Evolutionary conservation across 2,329 filamentous ascomycete species (phyloP).

Genomic region (Claviceps arundinis): DNA sequence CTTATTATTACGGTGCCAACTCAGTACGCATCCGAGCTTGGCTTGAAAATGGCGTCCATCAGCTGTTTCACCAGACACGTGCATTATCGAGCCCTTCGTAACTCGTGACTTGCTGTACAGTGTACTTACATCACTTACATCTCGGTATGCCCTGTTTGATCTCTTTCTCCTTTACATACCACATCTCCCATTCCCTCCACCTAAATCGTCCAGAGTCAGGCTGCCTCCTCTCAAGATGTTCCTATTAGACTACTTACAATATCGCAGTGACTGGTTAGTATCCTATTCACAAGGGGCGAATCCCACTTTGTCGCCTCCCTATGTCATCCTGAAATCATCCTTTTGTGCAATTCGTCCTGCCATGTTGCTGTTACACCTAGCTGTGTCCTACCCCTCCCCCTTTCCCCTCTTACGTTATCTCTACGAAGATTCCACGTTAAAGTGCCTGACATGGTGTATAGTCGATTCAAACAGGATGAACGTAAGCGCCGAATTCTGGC

Average conservation of each 20-base stretch:
- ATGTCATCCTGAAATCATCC: neutral
- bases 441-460: conserved; percentile 21
- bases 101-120: conserved; percentile 7
- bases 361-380: neutral
- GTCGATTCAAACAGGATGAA: conserved; percentile 67
- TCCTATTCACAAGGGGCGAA: neutral
- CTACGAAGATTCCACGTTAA: conserved; percentile 14
- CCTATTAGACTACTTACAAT: conserved; percentile 50
- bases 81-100: neutral
- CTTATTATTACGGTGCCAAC: neutral
- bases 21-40: neutral
- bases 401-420: neutral
- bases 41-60: conserved; percentile 1
- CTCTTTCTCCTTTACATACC: neutral
- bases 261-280: conserved; percentile 53
- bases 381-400: neutral
- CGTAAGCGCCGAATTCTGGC: conserved; percentile 55
- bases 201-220: neutral
- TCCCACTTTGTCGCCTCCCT: neutral
- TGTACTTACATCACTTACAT: conserved; percentile 1
- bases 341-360: neutral
- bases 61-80: conserved; percentile 5
- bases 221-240: conserved; percentile 19
- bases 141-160: neutral
- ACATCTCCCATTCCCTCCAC: neutral